Conservation (phyloP, 2,329 filamentous ascomycete genomes). For the Neofusicoccum umdonicola region DNA sequence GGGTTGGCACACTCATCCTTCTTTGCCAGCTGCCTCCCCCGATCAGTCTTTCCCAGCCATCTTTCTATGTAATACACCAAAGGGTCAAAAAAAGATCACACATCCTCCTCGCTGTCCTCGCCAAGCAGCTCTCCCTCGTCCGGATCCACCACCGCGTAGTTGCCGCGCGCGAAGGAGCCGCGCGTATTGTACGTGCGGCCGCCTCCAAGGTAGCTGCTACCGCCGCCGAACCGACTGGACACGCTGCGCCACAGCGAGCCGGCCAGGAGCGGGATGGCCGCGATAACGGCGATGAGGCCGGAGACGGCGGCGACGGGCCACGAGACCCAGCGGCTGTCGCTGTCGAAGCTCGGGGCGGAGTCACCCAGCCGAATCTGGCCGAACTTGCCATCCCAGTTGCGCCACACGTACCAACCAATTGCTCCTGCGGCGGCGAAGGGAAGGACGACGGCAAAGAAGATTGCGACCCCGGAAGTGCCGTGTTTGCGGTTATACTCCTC, state of each 20-base stretch:
- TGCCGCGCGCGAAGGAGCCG: slow-evolving; percentile 84
- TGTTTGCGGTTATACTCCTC: slow-evolving; percentile 75
- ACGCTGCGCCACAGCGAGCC: slow-evolving; percentile 70
- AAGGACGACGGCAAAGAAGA: slow-evolving; percentile 82
- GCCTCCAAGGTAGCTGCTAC: slow-evolving; percentile 48
- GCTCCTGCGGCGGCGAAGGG: slow-evolving; percentile 69
- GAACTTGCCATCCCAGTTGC: slow-evolving; percentile 84
- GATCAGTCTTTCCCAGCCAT: neutral
- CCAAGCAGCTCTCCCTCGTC: slow-evolving; percentile 94
- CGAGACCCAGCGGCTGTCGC: slow-evolving; percentile 73
- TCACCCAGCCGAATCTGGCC: slow-evolving; percentile 88
- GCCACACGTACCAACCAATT: slow-evolving; percentile 81
- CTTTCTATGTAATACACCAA: neutral
- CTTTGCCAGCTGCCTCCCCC: neutral
- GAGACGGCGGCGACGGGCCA: slow-evolving; percentile 61
- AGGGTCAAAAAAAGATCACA: slow-evolving; percentile 37
- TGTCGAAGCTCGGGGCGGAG: slow-evolving; percentile 51
- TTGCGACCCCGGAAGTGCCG: slow-evolving; percentile 65
- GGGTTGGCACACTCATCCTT: neutral
- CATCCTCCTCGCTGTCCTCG: slow-evolving; percentile 90
- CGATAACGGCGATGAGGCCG: slow-evolving; percentile 55
- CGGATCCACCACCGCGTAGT: slow-evolving; percentile 84
- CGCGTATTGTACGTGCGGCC: slow-evolving; percentile 79
- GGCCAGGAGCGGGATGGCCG: slow-evolving; percentile 64
- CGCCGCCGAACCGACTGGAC: slow-evolving; percentile 49